Base-by-base conservation (phyloP, 257 asterid species). In the Echites panduratus region DNA sequence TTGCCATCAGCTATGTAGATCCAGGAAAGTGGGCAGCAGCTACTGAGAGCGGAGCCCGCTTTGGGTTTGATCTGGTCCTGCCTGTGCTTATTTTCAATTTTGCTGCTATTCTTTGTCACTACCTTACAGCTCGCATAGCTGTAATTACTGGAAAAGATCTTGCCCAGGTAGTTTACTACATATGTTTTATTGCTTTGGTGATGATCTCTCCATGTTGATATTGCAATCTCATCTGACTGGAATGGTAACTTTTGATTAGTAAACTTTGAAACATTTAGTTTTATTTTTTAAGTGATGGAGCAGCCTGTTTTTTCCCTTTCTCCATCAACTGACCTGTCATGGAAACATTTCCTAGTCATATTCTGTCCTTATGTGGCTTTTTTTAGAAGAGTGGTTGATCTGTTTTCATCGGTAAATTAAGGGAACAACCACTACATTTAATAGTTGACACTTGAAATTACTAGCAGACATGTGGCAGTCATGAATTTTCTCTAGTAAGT, bases 21-120 rank as follows among this genome's bases (percentile, higher is more conserved):
- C 99, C 99, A 74, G 99, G 99, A 75, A 95, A 95, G 82, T 95
- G 97, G 98, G 96, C 96, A 44, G 90, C 90, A 70, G 81, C 89
- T 71, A 85, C 92, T 59, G 99, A 95, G 79, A 96, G 97, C 20
- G 99, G 99, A 47, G 89, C 96, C 53, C 95, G 88, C 48, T 86
- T 89, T 68, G 99, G 99, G 48, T 77, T 76, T 78, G 98, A 95
- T 79, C 77, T 90, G 79, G 81, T 81, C 71, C 77, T 84, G 19
- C 80, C 86, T 48, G 75, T 89, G 80, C 88, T 95, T 65, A 52
- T 85, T 48, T 84, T 92, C 73, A 92, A 85, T 75, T 77, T 82
- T 71, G 87, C 85, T 48, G 96, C 98, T 41, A 85, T 95, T 74
- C 73, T 95, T 66, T 95, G 96, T 76, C 99, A 95, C 79, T 95